Conservation (phyloP, 352 stramenopile species). For the Globisporangium parvum region DNA sequence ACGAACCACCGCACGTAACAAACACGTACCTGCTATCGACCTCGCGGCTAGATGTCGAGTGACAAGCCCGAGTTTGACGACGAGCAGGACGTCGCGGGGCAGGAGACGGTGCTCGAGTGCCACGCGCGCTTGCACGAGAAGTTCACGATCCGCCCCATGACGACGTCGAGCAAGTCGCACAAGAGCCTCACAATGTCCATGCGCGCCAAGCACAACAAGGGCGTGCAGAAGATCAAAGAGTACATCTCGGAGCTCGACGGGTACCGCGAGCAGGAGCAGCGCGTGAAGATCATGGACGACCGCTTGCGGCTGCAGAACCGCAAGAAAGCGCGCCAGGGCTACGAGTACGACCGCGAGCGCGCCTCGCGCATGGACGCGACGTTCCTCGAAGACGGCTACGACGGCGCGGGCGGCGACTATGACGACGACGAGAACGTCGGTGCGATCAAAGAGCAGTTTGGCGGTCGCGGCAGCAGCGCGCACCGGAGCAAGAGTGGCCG, state of each 20-base stretch:
- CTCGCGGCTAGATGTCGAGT: constrained; percentile 36
- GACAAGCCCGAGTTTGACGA: constrained; percentile 61
- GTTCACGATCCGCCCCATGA: constrained; percentile 84
- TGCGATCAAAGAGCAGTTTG: constrained; percentile 83
- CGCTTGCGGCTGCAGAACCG: constrained; percentile 78
- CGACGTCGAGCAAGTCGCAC: constrained; percentile 77
- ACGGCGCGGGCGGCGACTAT: constrained; percentile 48
- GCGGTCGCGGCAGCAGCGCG: constrained; percentile 33
- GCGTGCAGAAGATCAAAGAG: constrained; percentile 78
- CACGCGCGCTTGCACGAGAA: constrained; percentile 78
- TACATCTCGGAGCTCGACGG: constrained; percentile 84
- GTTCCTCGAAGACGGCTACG: constrained; percentile 80
- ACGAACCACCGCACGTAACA: background rate
- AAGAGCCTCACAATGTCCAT: constrained; percentile 87
- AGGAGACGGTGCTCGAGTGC: constrained; percentile 81
- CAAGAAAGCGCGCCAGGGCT: constrained; percentile 80
- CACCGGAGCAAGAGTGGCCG: constrained; percentile 28
- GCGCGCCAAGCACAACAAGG: constrained; percentile 87
- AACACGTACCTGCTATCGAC: background rate
- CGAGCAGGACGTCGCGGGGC: constrained; percentile 46
- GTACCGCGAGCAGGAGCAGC: constrained; percentile 77
- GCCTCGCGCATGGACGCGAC: constrained; percentile 71
- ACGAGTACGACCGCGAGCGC: constrained; percentile 73
- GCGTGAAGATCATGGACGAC: constrained; percentile 83
- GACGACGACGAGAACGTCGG: constrained; percentile 81